Evolutionary conservation across 371 early-diverging fungal genomes (phyloP).

Genomic region (Mucor ambiguus): DNA sequence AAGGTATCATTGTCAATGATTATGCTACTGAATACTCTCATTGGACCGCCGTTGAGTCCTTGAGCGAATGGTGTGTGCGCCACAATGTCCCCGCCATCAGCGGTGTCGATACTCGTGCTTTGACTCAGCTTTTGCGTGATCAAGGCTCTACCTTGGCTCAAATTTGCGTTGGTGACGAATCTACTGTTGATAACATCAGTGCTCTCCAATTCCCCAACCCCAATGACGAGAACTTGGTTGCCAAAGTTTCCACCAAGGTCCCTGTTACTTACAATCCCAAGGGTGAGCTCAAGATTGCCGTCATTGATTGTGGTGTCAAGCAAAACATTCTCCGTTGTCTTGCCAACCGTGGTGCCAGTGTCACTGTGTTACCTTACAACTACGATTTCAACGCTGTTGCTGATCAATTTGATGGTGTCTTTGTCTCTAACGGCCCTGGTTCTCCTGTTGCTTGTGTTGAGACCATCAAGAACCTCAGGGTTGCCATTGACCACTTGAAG

Average conservation of each 20-base stretch:
- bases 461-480: slow-evolving; percentile 71
- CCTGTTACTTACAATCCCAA: slow-evolving; percentile 73
- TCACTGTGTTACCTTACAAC: slow-evolving; percentile 89
- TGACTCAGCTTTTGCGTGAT: slow-evolving; percentile 92
- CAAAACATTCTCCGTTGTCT: slow-evolving; percentile 91
- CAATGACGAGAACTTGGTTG: slow-evolving; percentile 65
- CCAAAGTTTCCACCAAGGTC: slow-evolving; percentile 57
- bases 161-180: slow-evolving; percentile 62
- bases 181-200: slow-evolving; percentile 35
- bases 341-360: slow-evolving; percentile 75
- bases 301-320: slow-evolving; percentile 93
- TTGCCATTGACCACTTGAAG: slow-evolving; percentile 59
- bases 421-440: slow-evolving; percentile 95
- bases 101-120: slow-evolving; percentile 93
- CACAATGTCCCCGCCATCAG: slow-evolving; percentile 88
- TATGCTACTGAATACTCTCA: slow-evolving; percentile 91
- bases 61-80: slow-evolving; percentile 88
- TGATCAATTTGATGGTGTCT: slow-evolving; percentile 82
- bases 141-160: slow-evolving; percentile 90
- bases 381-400: slow-evolving; percentile 64
- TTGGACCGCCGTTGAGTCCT: slow-evolving; percentile 85
- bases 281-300: slow-evolving; percentile 75
- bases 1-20: slow-evolving; percentile 88
- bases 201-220: slow-evolving; percentile 69
- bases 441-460: slow-evolving; percentile 71